Evolutionary conservation across 331 rosid species (phyloP).

Genomic region (Acacia pycnantha): DNA sequence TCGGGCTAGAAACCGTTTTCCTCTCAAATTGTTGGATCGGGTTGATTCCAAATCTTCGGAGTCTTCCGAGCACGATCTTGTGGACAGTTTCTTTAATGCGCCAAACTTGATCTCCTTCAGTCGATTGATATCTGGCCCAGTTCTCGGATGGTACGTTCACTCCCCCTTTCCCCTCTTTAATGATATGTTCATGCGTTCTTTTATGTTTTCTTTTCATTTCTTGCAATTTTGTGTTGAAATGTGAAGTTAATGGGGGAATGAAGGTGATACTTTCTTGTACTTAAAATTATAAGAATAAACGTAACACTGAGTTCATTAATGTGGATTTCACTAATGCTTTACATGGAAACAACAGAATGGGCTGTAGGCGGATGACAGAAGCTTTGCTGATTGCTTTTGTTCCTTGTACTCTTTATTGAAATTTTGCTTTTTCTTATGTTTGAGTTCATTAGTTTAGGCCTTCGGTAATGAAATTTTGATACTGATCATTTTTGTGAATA

Average conservation of each 20-base stretch:
- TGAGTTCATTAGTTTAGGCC: background rate
- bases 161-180: background rate
- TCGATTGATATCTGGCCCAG: conserved; percentile 79
- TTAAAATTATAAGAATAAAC: background rate
- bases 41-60: conserved; percentile 29
- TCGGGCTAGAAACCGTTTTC: conserved; percentile 38
- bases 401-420: background rate
- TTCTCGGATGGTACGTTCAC: conserved; percentile 77
- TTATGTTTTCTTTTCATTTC: background rate
- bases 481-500: background rate
- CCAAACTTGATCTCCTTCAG: conserved; percentile 74
- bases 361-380: background rate
- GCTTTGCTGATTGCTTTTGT: background rate
- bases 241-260: too few species aligned
- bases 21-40: conserved; percentile 47
- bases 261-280: background rate
- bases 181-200: background rate
- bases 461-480: background rate
- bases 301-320: background rate
- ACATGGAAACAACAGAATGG: background rate
- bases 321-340: background rate
- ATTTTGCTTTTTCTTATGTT: background rate
- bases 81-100: conserved; percentile 57
- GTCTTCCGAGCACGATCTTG: conserved; percentile 7
- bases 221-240: background rate